Evolutionary conservation across 2,329 filamentous ascomycete genomes (phyloP).

Genomic region (Monilinia polystroma): DNA sequence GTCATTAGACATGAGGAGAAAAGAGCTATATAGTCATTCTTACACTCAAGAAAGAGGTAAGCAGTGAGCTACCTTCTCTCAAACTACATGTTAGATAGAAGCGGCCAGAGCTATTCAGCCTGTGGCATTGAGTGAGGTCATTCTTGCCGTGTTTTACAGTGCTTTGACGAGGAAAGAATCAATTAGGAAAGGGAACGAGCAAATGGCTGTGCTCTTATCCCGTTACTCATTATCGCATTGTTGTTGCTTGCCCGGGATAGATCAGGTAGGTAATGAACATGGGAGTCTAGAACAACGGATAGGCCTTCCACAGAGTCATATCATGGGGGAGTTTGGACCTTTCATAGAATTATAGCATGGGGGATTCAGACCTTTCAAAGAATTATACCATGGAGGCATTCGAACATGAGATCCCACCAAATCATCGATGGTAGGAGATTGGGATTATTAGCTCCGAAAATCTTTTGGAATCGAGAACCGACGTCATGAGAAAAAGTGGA

Average conservation of each 20-base stretch:
- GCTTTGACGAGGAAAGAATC: neutral
- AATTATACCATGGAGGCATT: neutral
- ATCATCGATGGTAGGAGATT: neutral
- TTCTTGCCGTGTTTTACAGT: neutral
- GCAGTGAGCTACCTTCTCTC: neutral
- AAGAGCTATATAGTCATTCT: neutral
- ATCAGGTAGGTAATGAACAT: neutral
- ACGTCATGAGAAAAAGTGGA: constrained; percentile 15
- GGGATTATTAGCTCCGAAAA: neutral
- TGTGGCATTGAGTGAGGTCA: neutral
- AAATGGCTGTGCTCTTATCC: no score
- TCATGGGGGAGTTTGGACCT: no score
- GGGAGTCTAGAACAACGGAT: neutral
- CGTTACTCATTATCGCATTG: no score
- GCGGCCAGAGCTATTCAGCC: neutral
- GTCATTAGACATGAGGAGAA: neutral
- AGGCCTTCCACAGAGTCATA: no score
- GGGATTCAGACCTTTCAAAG: neutral
- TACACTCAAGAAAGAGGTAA: neutral
- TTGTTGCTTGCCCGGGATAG: no score
- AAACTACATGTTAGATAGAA: neutral
- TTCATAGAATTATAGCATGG: neutral
- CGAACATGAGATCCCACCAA: neutral
- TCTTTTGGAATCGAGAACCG: neutral
- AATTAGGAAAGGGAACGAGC: neutral